phyloP scores from a whole-genome alignment of 345 rosid genomes.

The Corchorus olitorius region DNA sequence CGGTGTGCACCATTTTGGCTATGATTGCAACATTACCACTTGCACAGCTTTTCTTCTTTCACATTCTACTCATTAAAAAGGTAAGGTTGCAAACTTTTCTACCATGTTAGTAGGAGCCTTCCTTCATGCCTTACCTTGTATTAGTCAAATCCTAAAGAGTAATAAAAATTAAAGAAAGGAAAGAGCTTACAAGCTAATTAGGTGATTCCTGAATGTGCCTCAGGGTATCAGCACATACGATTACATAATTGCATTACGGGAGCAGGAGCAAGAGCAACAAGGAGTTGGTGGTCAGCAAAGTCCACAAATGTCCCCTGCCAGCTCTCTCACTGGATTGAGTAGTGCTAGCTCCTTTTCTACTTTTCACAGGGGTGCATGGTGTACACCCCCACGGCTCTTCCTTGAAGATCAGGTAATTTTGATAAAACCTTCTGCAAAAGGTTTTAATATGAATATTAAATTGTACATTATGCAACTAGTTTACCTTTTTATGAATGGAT shows the following conservation, averaged over 20 bases:
- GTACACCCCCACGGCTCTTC: slow-evolving; percentile 94
- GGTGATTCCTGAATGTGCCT: slow-evolving; percentile 11
- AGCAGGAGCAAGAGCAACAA: slow-evolving; percentile 96
- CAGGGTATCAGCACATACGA: slow-evolving; percentile 99
- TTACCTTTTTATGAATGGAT: not conserved
- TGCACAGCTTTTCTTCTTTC: slow-evolving; percentile 97
- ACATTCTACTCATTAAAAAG: slow-evolving; percentile 91
- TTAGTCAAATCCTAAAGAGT: not conserved
- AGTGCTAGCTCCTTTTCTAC: slow-evolving; percentile 96
- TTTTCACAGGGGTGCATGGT: slow-evolving; percentile 96
- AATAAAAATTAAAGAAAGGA: not conserved
- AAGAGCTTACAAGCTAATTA: not conserved
- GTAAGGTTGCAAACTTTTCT: slow-evolving; percentile 33
- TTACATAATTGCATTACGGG: slow-evolving; percentile 94
- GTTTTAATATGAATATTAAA: not conserved
- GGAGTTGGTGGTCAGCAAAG: slow-evolving; percentile 88
- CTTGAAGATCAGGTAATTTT: slow-evolving; percentile 90
- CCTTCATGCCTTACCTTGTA: not conserved
- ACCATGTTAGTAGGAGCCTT: not conserved
- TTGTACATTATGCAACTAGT: not conserved
- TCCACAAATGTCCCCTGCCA: slow-evolving; percentile 93
- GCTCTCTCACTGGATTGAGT: slow-evolving; percentile 94
- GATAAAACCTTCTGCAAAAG: not conserved
- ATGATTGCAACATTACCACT: slow-evolving; percentile 94
- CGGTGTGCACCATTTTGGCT: slow-evolving; percentile 79